phyloP scores from a whole-genome alignment of 129 eudicot species.

The Pulicaria dysenterica region DNA sequence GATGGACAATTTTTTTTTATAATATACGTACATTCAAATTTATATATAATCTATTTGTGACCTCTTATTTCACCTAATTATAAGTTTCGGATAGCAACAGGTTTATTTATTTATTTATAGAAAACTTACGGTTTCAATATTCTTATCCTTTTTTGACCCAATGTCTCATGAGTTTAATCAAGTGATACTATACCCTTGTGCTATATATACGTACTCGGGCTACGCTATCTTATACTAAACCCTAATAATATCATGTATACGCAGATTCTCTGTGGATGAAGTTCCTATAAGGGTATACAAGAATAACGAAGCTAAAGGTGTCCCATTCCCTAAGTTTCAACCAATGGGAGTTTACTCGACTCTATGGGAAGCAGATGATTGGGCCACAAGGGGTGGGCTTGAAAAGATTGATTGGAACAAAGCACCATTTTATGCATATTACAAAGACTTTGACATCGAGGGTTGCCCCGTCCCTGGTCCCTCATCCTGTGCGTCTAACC shows the following conservation, averaged over 20 bases:
- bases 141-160: too few relatives aligned
- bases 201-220: too few relatives aligned
- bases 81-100: too few relatives aligned
- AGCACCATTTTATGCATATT: constrained; percentile 93
- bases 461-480: constrained; percentile 88
- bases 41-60: background rate
- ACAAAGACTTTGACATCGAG: constrained; percentile 93
- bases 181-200: too few relatives aligned
- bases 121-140: too few relatives aligned
- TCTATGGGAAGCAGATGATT: constrained; percentile 97
- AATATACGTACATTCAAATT: background rate
- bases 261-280: constrained; percentile 75
- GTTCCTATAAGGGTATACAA: constrained; percentile 92
- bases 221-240: too few relatives aligned
- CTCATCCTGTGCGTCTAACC: constrained; percentile 51
- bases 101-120: too few relatives aligned
- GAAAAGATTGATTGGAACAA: constrained; percentile 95
- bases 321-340: constrained; percentile 79
- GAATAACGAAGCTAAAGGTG: constrained; percentile 81
- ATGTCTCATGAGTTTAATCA: too few relatives aligned
- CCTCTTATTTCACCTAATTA: too few relatives aligned
- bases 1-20: background rate
- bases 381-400: constrained; percentile 97
- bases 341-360: constrained; percentile 96
- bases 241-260: too few relatives aligned